A percentile compares a stretch with the other conserved stretches of the same genome.
Conservation (phyloP, 441 rosid species). For the Euphorbia schlechtendalii region DNA sequence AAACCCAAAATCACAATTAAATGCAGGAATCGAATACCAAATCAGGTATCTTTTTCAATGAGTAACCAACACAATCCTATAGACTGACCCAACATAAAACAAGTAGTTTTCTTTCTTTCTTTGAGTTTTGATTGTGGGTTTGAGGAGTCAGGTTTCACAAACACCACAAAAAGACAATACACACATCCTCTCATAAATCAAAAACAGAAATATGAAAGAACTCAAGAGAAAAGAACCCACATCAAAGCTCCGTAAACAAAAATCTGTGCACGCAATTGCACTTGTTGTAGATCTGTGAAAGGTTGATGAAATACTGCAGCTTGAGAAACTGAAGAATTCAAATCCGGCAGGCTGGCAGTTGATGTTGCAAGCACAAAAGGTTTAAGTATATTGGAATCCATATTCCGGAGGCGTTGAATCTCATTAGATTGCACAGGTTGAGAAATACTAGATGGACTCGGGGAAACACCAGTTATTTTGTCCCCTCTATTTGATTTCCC, state of each 20-base stretch:
- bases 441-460: constrained; percentile 35
- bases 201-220: background rate
- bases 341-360: constrained; percentile 55
- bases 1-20: constrained; percentile 23
- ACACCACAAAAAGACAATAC: background rate
- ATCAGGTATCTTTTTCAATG: background rate
- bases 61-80: background rate
- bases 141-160: background rate
- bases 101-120: background rate
- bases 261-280: constrained; percentile 98
- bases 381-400: constrained; percentile 37
- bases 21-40: background rate
- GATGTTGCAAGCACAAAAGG: constrained; percentile 47
- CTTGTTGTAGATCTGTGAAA: constrained; percentile 95
- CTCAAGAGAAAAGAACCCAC: constrained; percentile 38
- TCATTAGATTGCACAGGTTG: constrained; percentile 55
- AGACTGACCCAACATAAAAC: background rate
- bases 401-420: constrained; percentile 45
- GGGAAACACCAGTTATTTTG: constrained; percentile 36
- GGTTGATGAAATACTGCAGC: constrained; percentile 71
- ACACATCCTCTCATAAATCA: background rate
- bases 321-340: constrained; percentile 57
- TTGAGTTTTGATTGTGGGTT: background rate
- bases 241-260: constrained; percentile 96
- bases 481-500: constrained; percentile 45